Conservation (phyloP, 805 yeast genomes). For the Candida jianshihensis region DNA sequence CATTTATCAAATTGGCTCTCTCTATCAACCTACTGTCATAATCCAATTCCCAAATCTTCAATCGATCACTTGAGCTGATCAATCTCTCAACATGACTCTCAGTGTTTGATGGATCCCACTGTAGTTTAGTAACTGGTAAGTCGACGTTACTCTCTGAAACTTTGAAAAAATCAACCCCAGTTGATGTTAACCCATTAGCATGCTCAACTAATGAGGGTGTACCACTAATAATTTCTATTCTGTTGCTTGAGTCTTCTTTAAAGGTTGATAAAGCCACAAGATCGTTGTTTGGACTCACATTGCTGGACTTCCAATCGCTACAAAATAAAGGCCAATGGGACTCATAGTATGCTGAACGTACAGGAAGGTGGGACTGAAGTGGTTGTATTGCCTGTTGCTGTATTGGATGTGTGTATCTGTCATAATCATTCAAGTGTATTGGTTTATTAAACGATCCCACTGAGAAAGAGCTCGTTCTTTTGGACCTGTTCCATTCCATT, state of each 20-base stretch:
- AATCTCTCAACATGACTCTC: slow-evolving; percentile 33
- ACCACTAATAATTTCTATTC: slow-evolving; percentile 46
- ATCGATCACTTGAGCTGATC: slow-evolving; percentile 66
- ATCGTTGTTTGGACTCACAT: slow-evolving; percentile 25
- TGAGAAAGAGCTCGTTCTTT: slow-evolving; percentile 21
- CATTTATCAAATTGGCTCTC: slow-evolving; percentile 33
- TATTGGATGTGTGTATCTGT: slow-evolving; percentile 9
- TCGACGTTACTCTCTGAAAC: slow-evolving; percentile 48
- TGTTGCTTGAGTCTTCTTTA: slow-evolving; percentile 70
- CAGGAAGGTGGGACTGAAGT: slow-evolving; percentile 18
- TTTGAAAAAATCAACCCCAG: slow-evolving; percentile 35
- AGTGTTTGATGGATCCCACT: slow-evolving; percentile 53
- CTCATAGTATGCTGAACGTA: slow-evolving; percentile 37
- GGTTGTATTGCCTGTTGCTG: slow-evolving; percentile 8
- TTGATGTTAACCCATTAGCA: slow-evolving; percentile 17
- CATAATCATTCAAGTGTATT: slow-evolving; percentile 8
- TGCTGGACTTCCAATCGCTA: slow-evolving; percentile 44
- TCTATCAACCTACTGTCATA: slow-evolving; percentile 28
- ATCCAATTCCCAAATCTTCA: slow-evolving; percentile 55
- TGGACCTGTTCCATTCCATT: slow-evolving; percentile 22
- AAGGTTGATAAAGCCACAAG: slow-evolving; percentile 67
- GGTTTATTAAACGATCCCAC: slow-evolving; percentile 17
- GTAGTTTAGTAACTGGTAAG: slow-evolving; percentile 65
- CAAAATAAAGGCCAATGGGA: slow-evolving; percentile 43
- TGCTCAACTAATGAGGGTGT: slow-evolving; percentile 18